Base-by-base conservation (phyloP, 2,329 filamentous ascomycete genomes). In the Dothiorella sarmentorum region DNA sequence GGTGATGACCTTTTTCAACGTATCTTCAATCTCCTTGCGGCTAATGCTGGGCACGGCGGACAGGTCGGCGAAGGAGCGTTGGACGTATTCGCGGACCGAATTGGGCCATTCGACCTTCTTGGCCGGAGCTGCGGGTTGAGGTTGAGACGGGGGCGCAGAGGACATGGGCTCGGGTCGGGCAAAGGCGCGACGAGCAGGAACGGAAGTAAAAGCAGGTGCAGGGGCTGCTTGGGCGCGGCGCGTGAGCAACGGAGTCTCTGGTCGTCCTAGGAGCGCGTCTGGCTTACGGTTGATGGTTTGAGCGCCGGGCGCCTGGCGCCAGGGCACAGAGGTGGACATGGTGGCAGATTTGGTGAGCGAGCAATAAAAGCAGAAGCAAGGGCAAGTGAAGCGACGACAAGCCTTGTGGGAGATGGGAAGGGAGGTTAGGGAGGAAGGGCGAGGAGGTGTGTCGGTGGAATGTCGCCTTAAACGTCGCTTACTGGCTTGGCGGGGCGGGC, bases 31-130 rank as follows among this genome's bases (percentile, higher is more conserved):
- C 59, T 96, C 91, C 56, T 80, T 68, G 52, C 65, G 65, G n/a
- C 68, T 69, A 59, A 81, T 76, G 59, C 72, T 76, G 13, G 69
- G 62, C 38, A 78, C 72, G 35, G 67, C 65, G 69, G 91, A 89
- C 60, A 85, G 83, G 24, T 85, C 83, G 52, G 89, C 85, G 71
- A 97, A 97, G 24, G 91, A 92, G 68, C 91, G 86, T 68, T 91
- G 88, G 29, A 97, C 93, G 76, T 97, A 97, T 64, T 82, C 80
- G 66, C 91, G 89, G 61, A 97, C 90, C n/a, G 87, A 84, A 42
- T 84, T 78, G 29, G 91, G 87, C 87, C 91, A 97, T 66, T 88
- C 85, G 67, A 88, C 86, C 77, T 88, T 90, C 76, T 63, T 58
- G 5, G 71, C 71, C 51, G 77, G 72, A 63, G 75, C 42, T 40